Evolutionary conservation across 2,329 filamentous ascomycete species (phyloP), one percentile per base, ranked within the genome.

Genomic region (Colletotrichum tropicale): DNA sequence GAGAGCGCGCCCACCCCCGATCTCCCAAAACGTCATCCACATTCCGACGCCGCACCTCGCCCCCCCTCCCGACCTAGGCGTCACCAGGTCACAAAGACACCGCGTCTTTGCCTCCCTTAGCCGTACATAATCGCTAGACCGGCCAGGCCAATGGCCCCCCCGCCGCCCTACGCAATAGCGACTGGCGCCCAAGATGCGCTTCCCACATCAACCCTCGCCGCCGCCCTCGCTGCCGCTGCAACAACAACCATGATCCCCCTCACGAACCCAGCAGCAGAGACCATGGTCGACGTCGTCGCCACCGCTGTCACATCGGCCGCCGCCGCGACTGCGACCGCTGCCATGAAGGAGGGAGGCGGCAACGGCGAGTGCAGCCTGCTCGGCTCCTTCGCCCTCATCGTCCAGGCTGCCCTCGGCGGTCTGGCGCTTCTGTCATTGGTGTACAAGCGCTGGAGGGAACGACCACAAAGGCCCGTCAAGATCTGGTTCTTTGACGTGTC

Each of bases 401-500:
- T 99, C 8, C 97, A 99, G 87, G 94, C 92, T 58, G 95, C 95
- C 2, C 91, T 99, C 21, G 97, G 97, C 21, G 91, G 90, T 21
- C 87, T 98, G 71, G 97, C 97, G 10, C 87, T 98, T 68, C 88
- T 96, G 70, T 95, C 96, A 1, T 90, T 99, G 65, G 96, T 98
- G 9, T 98, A 92, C 88, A 99, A 99, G 88, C 91, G 97, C 79
- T 98, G 94, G 92, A 92, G 95, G 78, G 97, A 99, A 86, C 91
- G 95, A 73, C 96, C 97, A 2, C 96, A 98, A 83, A 91, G 97
- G 71, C 96, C 96, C 1, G 82, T 98, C 81, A 98, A 98, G 89
- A 96, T 99, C 78, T 99, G 97, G 96, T 96, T 95, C 84, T 99
- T 98, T 84, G 97, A 99, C 83, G 97, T 93, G 28, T 98, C 95